Conservation (phyloP, 257 asterid genomes). For the Hygrophila difformis region DNA sequence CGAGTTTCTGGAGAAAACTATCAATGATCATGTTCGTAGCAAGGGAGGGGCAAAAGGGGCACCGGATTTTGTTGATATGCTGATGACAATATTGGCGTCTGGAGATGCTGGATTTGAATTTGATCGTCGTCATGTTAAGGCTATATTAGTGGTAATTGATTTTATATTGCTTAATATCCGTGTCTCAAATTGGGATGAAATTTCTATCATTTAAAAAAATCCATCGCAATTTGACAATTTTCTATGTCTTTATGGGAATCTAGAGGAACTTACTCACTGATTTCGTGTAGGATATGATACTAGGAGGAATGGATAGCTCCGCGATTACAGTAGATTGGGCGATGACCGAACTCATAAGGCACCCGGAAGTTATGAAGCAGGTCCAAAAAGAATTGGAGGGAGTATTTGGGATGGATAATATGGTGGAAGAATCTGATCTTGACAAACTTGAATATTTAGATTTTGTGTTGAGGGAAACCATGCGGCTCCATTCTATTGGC, state of each 20-base stretch:
- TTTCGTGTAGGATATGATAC: conserved; percentile 21
- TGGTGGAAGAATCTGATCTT: conserved; percentile 25
- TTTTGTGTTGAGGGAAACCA: conserved; percentile 23
- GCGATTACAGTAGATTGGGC: conserved; percentile 23
- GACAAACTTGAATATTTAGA: conserved; percentile 22
- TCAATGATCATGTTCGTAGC: conserved; percentile 30
- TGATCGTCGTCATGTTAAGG: conserved; percentile 34
- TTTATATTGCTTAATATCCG: too few relatives aligned
- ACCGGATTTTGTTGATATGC: too few relatives aligned
- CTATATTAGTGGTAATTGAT: too few relatives aligned
- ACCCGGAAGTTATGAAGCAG: too few relatives aligned
- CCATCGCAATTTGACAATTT: too few relatives aligned
- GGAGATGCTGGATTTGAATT: conserved; percentile 31
- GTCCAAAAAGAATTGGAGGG: conserved; percentile 25
- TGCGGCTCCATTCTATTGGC: conserved; percentile 25
- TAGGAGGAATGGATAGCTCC: conserved; percentile 28
- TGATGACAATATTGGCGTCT: conserved; percentile 25
- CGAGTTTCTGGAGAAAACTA: conserved; percentile 20
- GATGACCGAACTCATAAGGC: conserved; percentile 22
- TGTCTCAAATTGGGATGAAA: too few relatives aligned
- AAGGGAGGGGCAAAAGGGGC: too few relatives aligned
- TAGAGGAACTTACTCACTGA: too few relatives aligned
- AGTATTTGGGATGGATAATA: conserved; percentile 9
- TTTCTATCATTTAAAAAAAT: too few relatives aligned
- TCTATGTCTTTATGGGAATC: too few relatives aligned